Base-by-base conservation (phyloP, 148 eudicot genomes). In the Chenopodium berlandieri region DNA sequence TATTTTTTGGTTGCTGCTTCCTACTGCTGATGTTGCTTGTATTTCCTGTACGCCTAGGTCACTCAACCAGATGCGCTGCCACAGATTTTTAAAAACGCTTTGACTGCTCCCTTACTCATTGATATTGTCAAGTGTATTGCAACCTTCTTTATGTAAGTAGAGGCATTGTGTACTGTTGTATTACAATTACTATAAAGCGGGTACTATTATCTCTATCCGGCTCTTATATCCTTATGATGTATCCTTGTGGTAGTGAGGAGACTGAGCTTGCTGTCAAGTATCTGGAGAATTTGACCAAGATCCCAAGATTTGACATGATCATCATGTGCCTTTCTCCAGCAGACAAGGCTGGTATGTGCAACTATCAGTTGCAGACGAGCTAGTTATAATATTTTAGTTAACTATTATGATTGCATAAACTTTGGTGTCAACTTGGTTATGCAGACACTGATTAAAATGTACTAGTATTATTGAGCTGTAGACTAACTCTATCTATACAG, bases 271-370 rank as follows among this genome's bases (percentile, higher is more conserved):
- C 91, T 62, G 88, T 96, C 65, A 85, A 88, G 73, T 94, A 94
- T 88, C 80, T 96, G 37, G 89, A 92, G 76, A 90, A 85, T 82
- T 81, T 96, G 54, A 85, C 90, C 77, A 88, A 88, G 81, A 84
- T 94, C 83, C 86, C 95, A 44, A 92, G 99, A 85, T 96, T 96
- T 81, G 92, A 90, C 78, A 92, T 89, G 91, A 83, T 94, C 83
- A 85, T 96, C 82, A 83, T 96, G 98, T 96, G 98, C 77, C 97
- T 96, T 88, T 82, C 97, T 60, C 82, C 92, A 27, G 56, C 90
- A 60, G 98, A 94, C 80, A 92, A 86, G 82, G 84, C 90, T 71
- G 95, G 99, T 96, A 92, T 75, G 97, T 86, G 58, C 60, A 56
- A 13, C 63, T 79, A 65, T 77, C 60, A 37, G 37, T 48, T 22